Evolutionary conservation across 768 basidiomycete species (phyloP).

Genomic region (Mycena polygramma): DNA sequence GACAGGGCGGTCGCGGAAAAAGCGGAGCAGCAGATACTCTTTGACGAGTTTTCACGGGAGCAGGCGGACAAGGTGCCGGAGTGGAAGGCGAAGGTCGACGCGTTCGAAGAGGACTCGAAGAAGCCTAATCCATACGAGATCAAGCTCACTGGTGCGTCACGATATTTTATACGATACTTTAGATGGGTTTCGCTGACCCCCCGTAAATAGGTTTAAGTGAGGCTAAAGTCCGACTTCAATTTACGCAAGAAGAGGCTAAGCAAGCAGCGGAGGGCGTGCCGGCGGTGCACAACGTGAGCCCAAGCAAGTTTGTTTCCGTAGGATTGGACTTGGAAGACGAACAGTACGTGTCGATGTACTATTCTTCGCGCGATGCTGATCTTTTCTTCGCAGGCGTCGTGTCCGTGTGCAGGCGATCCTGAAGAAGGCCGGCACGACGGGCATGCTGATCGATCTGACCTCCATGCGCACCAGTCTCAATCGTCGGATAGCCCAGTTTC

Average conservation of each 20-base stretch:
- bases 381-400: neutral
- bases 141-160: neutral
- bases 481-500: neutral
- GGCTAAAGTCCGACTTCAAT: neutral
- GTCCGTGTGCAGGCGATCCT: slow-evolving; percentile 35
- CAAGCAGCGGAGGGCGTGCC: neutral
- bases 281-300: neutral
- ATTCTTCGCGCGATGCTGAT: neutral
- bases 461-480: neutral
- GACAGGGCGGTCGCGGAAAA: neutral
- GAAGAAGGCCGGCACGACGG: slow-evolving; percentile 5
- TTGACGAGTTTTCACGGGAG: too few relatives aligned
- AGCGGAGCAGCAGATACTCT: too few relatives aligned
- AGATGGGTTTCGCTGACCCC: neutral
- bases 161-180: neutral
- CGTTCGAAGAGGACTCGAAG: too few relatives aligned
- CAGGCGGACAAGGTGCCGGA: too few relatives aligned
- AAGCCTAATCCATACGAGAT: slow-evolving; percentile 1
- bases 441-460: neutral
- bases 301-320: neutral
- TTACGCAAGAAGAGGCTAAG: slow-evolving; percentile 5
- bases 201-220: neutral
- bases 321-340: slow-evolving; percentile 7
- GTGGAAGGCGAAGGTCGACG: too few relatives aligned
- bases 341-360: slow-evolving; percentile 1